phyloP scores from a whole-genome alignment of 2,329 filamentous ascomycete genomes.

The Pseudofabraea citricarpa region DNA sequence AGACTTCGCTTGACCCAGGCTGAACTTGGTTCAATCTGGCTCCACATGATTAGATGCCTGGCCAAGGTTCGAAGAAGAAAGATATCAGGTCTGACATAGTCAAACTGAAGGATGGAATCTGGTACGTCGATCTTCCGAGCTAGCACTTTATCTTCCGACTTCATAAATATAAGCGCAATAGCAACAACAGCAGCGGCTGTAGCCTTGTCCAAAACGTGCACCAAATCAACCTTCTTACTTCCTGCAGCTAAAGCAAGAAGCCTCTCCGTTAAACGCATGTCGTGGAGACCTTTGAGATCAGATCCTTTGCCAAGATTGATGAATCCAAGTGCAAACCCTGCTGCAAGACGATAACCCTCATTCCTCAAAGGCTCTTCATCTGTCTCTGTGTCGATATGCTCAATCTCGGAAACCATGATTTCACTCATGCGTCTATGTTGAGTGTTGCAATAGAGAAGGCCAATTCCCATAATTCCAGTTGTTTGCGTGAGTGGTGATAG shows the following conservation, averaged over 20 bases:
- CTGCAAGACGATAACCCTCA: conserved; percentile 93
- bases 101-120: conserved; percentile 84
- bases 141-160: conserved; percentile 81
- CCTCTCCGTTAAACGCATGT: conserved; percentile 89
- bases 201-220: conserved; percentile 89
- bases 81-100: conserved; percentile 91
- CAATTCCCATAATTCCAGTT: conserved; percentile 95
- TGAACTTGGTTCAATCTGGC: conserved; percentile 66
- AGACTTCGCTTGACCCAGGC: conserved; percentile 74
- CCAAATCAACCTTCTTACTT: conserved; percentile 84
- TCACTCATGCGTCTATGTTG: conserved; percentile 98
- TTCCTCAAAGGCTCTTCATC: conserved; percentile 84
- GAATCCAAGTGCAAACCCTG: conserved; percentile 86
- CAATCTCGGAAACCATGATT: conserved; percentile 96
- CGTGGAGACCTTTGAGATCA: conserved; percentile 82
- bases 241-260: conserved; percentile 80
- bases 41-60: conserved; percentile 91
- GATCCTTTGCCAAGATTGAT: conserved; percentile 93
- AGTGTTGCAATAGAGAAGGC: conserved; percentile 87
- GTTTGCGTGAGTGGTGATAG: conserved; percentile 91
- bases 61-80: conserved; percentile 86
- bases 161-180: conserved; percentile 91
- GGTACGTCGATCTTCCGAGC: conserved; percentile 92
- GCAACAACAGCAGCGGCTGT: conserved; percentile 92
- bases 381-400: conserved; percentile 73